These are phyloP conservation scores for Apocynum venetum DNA, from an alignment of 257 asterid genomes.

Conservation along the genomic window DNA sequence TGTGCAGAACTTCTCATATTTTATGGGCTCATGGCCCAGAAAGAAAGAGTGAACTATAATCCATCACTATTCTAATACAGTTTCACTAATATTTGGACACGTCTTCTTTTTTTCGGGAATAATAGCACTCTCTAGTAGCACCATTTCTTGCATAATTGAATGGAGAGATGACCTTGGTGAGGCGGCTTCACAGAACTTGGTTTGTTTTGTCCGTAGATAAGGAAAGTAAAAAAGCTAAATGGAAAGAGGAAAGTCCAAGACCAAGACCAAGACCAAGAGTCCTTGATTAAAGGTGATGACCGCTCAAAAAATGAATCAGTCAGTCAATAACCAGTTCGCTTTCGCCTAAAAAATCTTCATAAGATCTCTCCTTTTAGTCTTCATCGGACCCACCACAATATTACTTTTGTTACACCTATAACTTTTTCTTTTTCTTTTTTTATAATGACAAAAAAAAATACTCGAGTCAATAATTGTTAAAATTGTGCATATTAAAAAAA, in stretches of 20 bases:
- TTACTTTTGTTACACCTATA: neutral
- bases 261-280: no score
- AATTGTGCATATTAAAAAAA: no score
- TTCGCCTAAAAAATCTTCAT: neutral
- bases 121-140: neutral
- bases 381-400: neutral
- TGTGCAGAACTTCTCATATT: neutral
- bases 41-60: neutral
- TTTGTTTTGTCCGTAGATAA: no score
- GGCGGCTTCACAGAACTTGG: no score
- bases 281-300: neutral
- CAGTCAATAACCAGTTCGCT: neutral
- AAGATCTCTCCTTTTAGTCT: neutral
- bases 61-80: no score
- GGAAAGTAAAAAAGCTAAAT: no score
- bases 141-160: neutral
- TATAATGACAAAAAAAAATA: no score
- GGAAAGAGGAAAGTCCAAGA: no score
- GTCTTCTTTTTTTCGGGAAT: no score
- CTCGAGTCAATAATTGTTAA: no score
- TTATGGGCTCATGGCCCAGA: neutral
- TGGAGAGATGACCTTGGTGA: neutral
- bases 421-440: neutral
- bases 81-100: no score
- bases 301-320: neutral